Percentiles rank a stretch among this genome's conserved stretches.
Evolutionary conservation across 2,329 filamentous ascomycete species (phyloP).

Genomic region (Exutisphaerella laricina): DNA sequence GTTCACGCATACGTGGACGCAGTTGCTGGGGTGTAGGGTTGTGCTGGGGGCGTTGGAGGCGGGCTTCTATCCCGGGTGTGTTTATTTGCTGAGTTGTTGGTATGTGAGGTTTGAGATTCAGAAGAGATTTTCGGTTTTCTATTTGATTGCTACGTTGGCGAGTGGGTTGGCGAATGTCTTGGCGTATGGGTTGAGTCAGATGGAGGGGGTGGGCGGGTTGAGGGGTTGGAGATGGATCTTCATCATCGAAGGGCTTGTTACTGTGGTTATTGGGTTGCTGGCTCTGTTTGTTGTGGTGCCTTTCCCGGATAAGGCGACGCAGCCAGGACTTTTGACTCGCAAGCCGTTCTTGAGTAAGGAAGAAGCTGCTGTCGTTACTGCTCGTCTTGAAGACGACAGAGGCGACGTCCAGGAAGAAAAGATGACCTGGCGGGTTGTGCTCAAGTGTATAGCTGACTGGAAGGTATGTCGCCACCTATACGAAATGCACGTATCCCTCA

Average conservation of each 20-base stretch:
- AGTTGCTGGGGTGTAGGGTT: conserved; percentile 29
- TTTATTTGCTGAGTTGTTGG: conserved; percentile 16
- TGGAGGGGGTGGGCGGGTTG: conserved; percentile 38
- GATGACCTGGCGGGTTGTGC: conserved; percentile 16
- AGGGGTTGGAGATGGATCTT: conserved; percentile 33
- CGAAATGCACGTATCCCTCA: too few species aligned
- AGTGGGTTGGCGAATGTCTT: conserved; percentile 18
- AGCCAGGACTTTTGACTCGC: conserved; percentile 16
- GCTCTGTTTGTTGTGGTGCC: conserved; percentile 31
- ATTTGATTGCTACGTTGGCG: conserved; percentile 12
- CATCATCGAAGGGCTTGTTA: conserved; percentile 42
- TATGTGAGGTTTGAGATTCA: conserved; percentile 19
- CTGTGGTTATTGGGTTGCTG: conserved; percentile 32
- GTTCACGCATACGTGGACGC: conserved; percentile 28
- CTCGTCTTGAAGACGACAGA: conserved; percentile 35
- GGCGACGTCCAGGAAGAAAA: conserved; percentile 33
- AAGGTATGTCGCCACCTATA: conserved; percentile 25
- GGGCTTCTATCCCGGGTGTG: conserved; percentile 23
- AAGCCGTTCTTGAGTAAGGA: conserved; percentile 20
- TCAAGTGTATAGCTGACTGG: conserved; percentile 34
- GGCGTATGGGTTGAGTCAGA: conserved; percentile 15
- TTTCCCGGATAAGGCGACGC: conserved; percentile 24
- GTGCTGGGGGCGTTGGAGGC: conserved; percentile 35
- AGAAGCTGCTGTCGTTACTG: conserved; percentile 28
- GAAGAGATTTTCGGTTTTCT: conserved; percentile 20